Conservation (phyloP, 805 yeast genomes). For the Metschnikowia hibisci region DNA sequence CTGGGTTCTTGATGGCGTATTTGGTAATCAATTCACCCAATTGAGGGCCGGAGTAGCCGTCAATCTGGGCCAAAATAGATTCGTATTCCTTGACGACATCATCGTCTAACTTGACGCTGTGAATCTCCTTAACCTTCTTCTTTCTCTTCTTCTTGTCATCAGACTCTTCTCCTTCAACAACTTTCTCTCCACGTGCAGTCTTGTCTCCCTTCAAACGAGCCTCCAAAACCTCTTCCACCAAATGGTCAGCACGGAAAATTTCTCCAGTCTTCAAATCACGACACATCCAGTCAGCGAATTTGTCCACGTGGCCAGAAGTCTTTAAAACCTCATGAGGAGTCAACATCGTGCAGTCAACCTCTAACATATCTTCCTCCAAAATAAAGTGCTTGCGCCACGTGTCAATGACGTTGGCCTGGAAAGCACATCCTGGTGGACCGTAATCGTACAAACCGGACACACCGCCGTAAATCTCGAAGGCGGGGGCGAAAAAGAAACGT, state of each 20-base stretch:
- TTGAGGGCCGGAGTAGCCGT: constrained; percentile 90
- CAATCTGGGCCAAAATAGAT: constrained; percentile 84
- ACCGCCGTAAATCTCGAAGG: constrained; percentile 97
- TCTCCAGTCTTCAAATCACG: constrained; percentile 94
- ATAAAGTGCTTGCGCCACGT: constrained; percentile 97
- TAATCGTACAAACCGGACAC: constrained; percentile 96
- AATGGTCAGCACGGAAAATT: constrained; percentile 96
- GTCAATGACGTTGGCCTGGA: constrained; percentile 93
- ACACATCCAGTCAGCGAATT: constrained; percentile 99
- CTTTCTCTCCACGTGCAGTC: constrained; percentile 83
- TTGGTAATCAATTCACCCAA: constrained; percentile 84
- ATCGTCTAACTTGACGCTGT: constrained; percentile 86
- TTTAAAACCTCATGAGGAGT: constrained; percentile 97
- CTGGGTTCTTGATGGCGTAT: constrained; percentile 86
- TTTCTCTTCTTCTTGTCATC: constrained; percentile 69
- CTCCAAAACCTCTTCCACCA: constrained; percentile 96
- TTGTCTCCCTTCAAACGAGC: constrained; percentile 94
- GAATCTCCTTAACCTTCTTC: constrained; percentile 86
- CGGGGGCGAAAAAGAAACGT: constrained; percentile 95
- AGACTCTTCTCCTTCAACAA: constrained; percentile 46
- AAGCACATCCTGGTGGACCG: constrained; percentile 99
- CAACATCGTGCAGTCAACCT: constrained; percentile 96
- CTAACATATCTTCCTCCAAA: constrained; percentile 97
- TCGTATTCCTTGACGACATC: constrained; percentile 76
- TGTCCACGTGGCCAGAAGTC: constrained; percentile 99